These are phyloP conservation scores for Serpula lacrymans DNA, from an alignment of 768 basidiomycete genomes.

Conservation along the genomic window DNA sequence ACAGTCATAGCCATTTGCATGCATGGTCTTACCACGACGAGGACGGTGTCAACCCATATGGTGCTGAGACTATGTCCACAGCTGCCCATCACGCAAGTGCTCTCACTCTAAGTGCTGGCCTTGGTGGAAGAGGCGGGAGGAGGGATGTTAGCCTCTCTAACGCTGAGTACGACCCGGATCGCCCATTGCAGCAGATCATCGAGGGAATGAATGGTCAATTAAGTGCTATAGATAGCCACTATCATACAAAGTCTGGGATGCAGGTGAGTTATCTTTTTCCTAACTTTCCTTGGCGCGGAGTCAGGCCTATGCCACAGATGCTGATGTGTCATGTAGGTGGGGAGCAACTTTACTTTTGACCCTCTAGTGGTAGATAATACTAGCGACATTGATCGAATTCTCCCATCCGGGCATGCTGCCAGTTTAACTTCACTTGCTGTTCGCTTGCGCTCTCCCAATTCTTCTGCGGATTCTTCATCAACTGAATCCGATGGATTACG, in stretches of 20 bases:
- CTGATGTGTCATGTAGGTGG: constrained; percentile 17
- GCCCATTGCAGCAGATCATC: constrained; percentile 72
- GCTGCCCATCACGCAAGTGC: constrained; percentile 88
- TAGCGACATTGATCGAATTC: constrained; percentile 56
- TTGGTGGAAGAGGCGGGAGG: constrained; percentile 48
- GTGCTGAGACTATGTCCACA: constrained; percentile 73
- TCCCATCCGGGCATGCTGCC: constrained; percentile 50
- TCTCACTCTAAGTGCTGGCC: constrained; percentile 80
- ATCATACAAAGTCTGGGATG: constrained; percentile 46
- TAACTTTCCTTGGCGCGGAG: constrained; percentile 2
- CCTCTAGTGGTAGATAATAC: constrained; percentile 61
- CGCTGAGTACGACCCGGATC: constrained; percentile 83
- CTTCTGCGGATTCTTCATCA: constrained; percentile 50
- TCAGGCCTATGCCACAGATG: constrained; percentile 1
- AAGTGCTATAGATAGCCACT: constrained; percentile 53
- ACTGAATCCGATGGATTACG: constrained; percentile 43
- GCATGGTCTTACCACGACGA: constrained; percentile 65
- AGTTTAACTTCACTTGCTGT: constrained; percentile 34
- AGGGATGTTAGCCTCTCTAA: constrained; percentile 65
- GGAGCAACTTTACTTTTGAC: constrained; percentile 45
- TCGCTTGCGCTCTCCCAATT: constrained; percentile 43
- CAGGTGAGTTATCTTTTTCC: constrained; percentile 33
- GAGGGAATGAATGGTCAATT: constrained; percentile 54
- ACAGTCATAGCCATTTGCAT: constrained; percentile 45
- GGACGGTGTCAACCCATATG: constrained; percentile 64